A percentile compares a stretch with the other conserved stretches of the same genome.
These are phyloP conservation scores for Apiosordaria backusii DNA, from an alignment of 495 filamentous ascomycete species.

Conservation along the genomic window DNA sequence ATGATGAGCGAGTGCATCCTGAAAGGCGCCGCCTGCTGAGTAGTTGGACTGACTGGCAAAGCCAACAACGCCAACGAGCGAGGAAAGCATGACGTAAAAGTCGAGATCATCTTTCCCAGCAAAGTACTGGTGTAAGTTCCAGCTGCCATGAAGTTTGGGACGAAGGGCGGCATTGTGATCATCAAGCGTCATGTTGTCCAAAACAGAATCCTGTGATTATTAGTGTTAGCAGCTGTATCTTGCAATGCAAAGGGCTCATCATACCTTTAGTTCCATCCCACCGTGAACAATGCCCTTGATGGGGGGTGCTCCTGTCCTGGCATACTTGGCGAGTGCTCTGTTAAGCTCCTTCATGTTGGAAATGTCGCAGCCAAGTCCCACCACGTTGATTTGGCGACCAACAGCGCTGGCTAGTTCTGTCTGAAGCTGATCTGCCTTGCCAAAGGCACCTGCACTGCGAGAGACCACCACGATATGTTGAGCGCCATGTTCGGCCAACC, in stretches of 20 bases:
- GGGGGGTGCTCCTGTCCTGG: slow-evolving; percentile 33
- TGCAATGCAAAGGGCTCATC: slow-evolving; percentile 20
- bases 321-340: slow-evolving; percentile 31
- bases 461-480: slow-evolving; percentile 55
- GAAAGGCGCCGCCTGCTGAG: slow-evolving; percentile 43
- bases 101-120: slow-evolving; percentile 32
- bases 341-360: slow-evolving; percentile 34
- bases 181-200: slow-evolving; percentile 47
- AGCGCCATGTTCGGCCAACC: slow-evolving; percentile 58
- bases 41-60: slow-evolving; percentile 48
- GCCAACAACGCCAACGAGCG: slow-evolving; percentile 42
- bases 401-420: slow-evolving; percentile 36
- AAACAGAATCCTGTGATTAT: slow-evolving; percentile 32
- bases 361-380: slow-evolving; percentile 42
- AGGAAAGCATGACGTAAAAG: slow-evolving; percentile 56
- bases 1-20: slow-evolving; percentile 28
- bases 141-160: slow-evolving; percentile 51
- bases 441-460: slow-evolving; percentile 43
- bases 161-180: slow-evolving; percentile 40
- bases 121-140: slow-evolving; percentile 47
- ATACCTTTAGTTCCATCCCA: slow-evolving; percentile 50
- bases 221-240: neutral
- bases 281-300: slow-evolving; percentile 48
- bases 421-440: slow-evolving; percentile 35
- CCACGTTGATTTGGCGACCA: slow-evolving; percentile 31